Base-by-base conservation (phyloP, 805 yeast species). In the Candida wancherniae region DNA sequence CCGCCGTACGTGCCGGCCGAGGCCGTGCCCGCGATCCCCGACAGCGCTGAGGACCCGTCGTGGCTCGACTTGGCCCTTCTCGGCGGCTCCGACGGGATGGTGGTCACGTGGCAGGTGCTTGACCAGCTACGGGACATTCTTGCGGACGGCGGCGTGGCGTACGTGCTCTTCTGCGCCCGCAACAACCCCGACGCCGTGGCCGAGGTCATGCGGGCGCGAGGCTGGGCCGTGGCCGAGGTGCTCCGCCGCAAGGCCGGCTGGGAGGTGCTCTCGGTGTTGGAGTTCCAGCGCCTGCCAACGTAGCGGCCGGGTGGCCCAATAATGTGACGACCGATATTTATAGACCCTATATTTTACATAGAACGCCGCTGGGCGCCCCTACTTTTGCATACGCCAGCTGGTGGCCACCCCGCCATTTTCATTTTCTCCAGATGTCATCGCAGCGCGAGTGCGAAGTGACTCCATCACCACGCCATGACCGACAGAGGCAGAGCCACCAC, bases 1-100 rank as follows among this genome's bases (percentile, higher is more conserved):
- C 98, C 98, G 0, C 98, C 98, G 0, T 92, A 92, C 51, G 98
- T 92, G 1, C 98, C 98, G 0, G 84, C 90, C 1, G 87, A 78
- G 36, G 50, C 48, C 0, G 82, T 85, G 0, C 97, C 97, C 0
- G 49, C 41, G 0, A 44, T 72, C 1, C 92, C 92, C 0, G 37
- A 36, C 1, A 25, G 47, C 3, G 36, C 28, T 6, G 72, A 67
- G 7, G 77, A 73, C 12, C 67, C 69, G 18, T 63, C 65, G 10
- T 87, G 97, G 96, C 64, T 92, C 1, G 96, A 90, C 51, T 58
- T 90, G 34, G 98, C 98, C 0, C 67, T 92, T 15, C 68, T 81
- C 16, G 98, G 98, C 0, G 98, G 98, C 0, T 62, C 64, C 6
- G 80, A 83, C 46, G 98, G 98, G 0, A 90, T 92, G 97, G 76